Base-by-base conservation (phyloP, 495 filamentous ascomycete species). In the Melanomma pulvis-pyrius region DNA sequence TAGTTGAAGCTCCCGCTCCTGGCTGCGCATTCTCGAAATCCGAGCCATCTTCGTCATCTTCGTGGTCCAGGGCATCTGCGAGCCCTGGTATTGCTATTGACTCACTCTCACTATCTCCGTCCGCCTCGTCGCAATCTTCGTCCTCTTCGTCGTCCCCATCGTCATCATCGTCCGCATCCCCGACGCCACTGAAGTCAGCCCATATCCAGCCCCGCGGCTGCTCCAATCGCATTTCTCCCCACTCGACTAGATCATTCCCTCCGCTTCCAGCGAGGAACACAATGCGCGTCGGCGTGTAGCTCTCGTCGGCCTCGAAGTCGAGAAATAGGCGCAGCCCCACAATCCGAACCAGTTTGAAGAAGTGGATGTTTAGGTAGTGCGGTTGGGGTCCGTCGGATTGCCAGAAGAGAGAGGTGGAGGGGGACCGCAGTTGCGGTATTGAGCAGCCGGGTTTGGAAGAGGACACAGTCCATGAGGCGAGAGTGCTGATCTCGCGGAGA, bases 321-420 rank as follows among this genome's bases (percentile, higher is more conserved):
- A 98, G 87, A 70, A 90, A 94, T 30, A 98, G 86, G 15, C 93
- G 83, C 29, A 98, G 87, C 17, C 84, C 84, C 6, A 90, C 87
- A 55, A 98, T 90, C 53, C 87, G 87, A 50, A 97, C 94, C 8
- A 92, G 83, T 73, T 96, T 96, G 79, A 94, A 89, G 78, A 98
- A 98, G 77, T 98, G 93, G 19, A 97, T 87, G 36, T 90, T 96
- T 25, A 98, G 83, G n/a, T 87, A 85, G 68, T 98, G 94, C 15
- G 94, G 94, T 72, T 98, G 94, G 5, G 93, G 92, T 0, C 94
- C 96, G 75, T 98, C 96, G 17, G 92, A 96, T 84, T 98, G 94
- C 94, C 94, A 98, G 82, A 92, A 98, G 67, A 89, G 86, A 51
- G 82, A 78, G 1, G 90, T 85, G 48, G 92, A 90, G 24, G 92